Evolutionary conservation across 2,329 filamentous ascomycete genomes (phyloP), one percentile per base, ranked within the genome.

Genomic region (Colletotrichum plurivorum): DNA sequence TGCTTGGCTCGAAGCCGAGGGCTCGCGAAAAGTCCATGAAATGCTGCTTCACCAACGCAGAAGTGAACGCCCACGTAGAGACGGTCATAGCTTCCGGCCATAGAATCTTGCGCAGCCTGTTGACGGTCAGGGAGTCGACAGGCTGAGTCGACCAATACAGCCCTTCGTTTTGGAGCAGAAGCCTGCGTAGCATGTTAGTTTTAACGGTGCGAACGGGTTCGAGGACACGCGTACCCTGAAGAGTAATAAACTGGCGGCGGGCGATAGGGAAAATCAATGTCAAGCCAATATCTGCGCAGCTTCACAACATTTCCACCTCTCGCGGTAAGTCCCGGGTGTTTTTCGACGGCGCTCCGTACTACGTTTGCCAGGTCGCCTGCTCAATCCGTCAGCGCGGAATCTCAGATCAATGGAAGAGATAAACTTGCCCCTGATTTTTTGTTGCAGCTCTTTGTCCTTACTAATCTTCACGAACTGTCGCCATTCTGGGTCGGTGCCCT

Each of bases 401-500:
- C 66, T 27, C 15, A 20, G 18, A 31, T 67, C 25, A 27, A 75
- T 27, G 18, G n/a, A 15, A 41, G 31, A 12, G 25, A 45, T 10
- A 49, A 48, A 12, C 69, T 36, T 59, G 71, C 71, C 25, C 46
- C 71, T 58, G 22, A 91, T 84, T 22, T 80, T 76, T 18, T 83
- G 74, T 25, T 87, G 79, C 10, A 85, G 79, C 51, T 84, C 77
- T 15, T 75, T 77, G 69, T 92, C 85, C 71, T 84, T 84, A 70
- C 84, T 88, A n/a, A 92, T 80, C 63, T 85, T 85, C 16, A 89
- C 75, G 71, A 90, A 93, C 56, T 84, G 82, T 70, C 84, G 80
- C 89, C 88, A 92, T 76, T 93, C 91, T 3, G 90, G 89, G 72
- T 91, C 89, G 27, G 80, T 81, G 59, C 84, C 84, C 69, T 81